A percentile compares a stretch with the other conserved stretches of the same genome.
phyloP scores from a whole-genome alignment of 1,139 yeast genomes.

The Dujonia santamariae region DNA sequence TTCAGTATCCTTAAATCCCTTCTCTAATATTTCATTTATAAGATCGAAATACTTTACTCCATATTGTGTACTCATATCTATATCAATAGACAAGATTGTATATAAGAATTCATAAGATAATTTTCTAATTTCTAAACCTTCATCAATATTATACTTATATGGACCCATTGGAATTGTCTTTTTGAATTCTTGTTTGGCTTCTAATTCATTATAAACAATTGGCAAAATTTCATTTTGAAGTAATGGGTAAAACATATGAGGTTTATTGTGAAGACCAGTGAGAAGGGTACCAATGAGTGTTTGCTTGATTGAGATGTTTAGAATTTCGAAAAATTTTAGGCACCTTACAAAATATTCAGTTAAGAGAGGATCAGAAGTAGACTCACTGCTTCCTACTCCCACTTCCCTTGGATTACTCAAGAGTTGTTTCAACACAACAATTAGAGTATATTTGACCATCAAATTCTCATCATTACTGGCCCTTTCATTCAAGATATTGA shows the following conservation, averaged over 20 bases:
- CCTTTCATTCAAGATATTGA: constrained; percentile 16
- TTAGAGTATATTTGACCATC: constrained; percentile 25
- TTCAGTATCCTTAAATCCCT: constrained; percentile 38
- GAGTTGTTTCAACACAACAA: constrained; percentile 30
- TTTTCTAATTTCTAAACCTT: constrained; percentile 73
- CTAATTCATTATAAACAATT: constrained; percentile 52
- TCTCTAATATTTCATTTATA: constrained; percentile 25
- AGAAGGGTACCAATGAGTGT: constrained; percentile 58
- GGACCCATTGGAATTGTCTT: constrained; percentile 83
- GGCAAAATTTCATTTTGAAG: constrained; percentile 72
- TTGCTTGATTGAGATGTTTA: constrained; percentile 47
- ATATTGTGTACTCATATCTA: constrained; percentile 12
- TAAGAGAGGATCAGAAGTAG: not conserved
- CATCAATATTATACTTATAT: constrained; percentile 77
- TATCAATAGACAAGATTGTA: constrained; percentile 37
- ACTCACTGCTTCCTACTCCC: constrained; percentile 10
- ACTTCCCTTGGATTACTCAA: constrained; percentile 1
- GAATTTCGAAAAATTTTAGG: constrained; percentile 18
- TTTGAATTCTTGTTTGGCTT: constrained; percentile 54
- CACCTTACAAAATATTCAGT: constrained; percentile 1
- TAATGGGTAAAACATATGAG: constrained; percentile 52
- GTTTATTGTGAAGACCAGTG: constrained; percentile 61
- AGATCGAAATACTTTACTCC: constrained; percentile 19
- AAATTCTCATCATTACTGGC: constrained; percentile 12
- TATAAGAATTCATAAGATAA: constrained; percentile 70